Conservation (phyloP, 2,329 filamentous ascomycete genomes). For the Diaporthe citri region DNA sequence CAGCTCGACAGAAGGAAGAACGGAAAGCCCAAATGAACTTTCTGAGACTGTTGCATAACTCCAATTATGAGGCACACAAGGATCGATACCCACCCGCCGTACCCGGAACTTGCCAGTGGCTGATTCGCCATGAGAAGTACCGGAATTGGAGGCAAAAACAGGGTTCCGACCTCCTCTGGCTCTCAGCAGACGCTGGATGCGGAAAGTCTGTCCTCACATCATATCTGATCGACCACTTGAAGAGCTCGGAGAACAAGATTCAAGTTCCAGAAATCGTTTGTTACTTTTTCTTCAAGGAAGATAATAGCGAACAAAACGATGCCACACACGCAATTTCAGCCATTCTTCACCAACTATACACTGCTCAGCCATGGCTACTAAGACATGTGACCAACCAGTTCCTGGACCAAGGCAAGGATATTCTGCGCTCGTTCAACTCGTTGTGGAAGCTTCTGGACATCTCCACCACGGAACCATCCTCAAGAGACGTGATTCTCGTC, state of each 20-base stretch:
- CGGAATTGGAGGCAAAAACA: slow-evolving; percentile 21
- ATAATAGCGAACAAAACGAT: slow-evolving; percentile 38
- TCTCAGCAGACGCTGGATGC: slow-evolving; percentile 41
- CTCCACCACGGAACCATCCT: slow-evolving; percentile 6
- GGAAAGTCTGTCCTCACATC: slow-evolving; percentile 40
- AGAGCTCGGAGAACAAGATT: slow-evolving; percentile 14
- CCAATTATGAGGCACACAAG: slow-evolving; percentile 36
- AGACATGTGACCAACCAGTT: neutral
- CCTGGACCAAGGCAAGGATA: slow-evolving; percentile 6
- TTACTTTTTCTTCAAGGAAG: slow-evolving; percentile 43
- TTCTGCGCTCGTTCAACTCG: slow-evolving; percentile 11
- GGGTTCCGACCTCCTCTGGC: slow-evolving; percentile 37
- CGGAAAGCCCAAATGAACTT: slow-evolving; percentile 1
- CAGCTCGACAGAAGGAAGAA: slow-evolving; percentile 23
- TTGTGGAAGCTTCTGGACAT: slow-evolving; percentile 29
- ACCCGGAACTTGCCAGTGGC: slow-evolving; percentile 40
- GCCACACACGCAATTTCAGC: slow-evolving; percentile 27
- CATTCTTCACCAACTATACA: slow-evolving; percentile 40
- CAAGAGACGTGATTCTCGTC: slow-evolving; percentile 41
- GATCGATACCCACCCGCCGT: slow-evolving; percentile 38
- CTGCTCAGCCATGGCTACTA: slow-evolving; percentile 24
- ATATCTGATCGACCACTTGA: slow-evolving; percentile 39
- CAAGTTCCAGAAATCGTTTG: slow-evolving; percentile 35
- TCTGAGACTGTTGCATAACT: slow-evolving; percentile 6
- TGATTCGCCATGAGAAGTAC: slow-evolving; percentile 37